Base-by-base conservation (phyloP, 306 rosid genomes). In the Abrus pulchellus region DNA sequence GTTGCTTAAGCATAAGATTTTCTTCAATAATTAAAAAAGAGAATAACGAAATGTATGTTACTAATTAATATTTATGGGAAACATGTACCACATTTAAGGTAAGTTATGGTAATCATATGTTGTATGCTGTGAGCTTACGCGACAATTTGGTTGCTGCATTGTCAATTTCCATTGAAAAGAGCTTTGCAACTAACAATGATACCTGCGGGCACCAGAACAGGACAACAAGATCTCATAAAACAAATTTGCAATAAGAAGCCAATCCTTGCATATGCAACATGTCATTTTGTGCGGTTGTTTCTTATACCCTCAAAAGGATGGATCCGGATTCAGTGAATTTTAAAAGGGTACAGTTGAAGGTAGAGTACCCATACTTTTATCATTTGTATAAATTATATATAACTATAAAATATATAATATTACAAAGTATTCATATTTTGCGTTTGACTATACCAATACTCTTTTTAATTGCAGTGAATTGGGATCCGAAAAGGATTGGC, bases 131-230 rank as follows among this genome's bases (percentile, higher is more conserved):
- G 8, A 20, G 38, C 14, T 75, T 59, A 76, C 9, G 65, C 56
- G 50, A 84, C 79, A 80, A 61, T 27, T 11, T 9, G 78, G 71
- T 75, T 52, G 79, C 43, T 55, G 75, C 70, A 40, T 81, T 68
- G 79, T 76, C 80, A 53, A 41, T 72, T 55, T 85, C 47, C 32
- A 9, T 33, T 66, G 80, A 81, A 54, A 80, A 54, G 49, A 62
- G 65, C 79, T 70, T 62, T 14, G 48, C 11, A 80, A 76, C 83
- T 30, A 71, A 70, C 78, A 54, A 10, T 48, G 63, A 54, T 71
- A 71, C 14, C 70, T 72, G 54, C 36, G 5, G 38, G 70, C 75
- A 74, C 29, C n/a, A 53, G 44, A 63, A 80, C 30, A 52, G 14
- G 66, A 77, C 75, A 55, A 54, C 7, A 29, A 70, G 44, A 72